Percentiles rank a stretch among this genome's conserved stretches.
Conservation (phyloP, 225 moss, liverwort and hornwort genomes). For the Asterella californica region DNA sequence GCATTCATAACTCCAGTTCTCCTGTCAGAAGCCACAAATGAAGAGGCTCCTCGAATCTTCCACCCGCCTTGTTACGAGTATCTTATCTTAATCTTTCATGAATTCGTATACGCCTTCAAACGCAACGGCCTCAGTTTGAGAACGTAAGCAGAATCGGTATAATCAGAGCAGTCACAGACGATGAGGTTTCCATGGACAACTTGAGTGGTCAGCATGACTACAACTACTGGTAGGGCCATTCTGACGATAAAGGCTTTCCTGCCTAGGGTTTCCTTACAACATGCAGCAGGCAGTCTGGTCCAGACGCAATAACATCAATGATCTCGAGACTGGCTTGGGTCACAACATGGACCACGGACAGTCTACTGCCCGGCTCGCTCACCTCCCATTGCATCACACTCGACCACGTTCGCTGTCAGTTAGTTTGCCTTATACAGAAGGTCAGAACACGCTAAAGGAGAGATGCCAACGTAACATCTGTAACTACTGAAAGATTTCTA, state of each 20-base stretch:
- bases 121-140: neutral
- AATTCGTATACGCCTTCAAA: neutral
- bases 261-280: too few species aligned
- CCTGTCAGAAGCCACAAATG: neutral
- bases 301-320: neutral
- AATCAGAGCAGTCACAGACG: neutral
- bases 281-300: neutral
- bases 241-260: neutral
- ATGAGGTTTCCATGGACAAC: neutral
- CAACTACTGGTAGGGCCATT: neutral
- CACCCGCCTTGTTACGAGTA: neutral
- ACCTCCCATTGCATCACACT: neutral
- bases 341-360: neutral
- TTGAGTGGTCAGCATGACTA: neutral
- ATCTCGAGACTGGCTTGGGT: neutral
- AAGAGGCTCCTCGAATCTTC: neutral
- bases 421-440: neutral
- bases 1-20: slow-evolving; percentile 76
- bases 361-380: neutral
- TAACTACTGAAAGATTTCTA: neutral
- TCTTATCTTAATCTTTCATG: neutral
- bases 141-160: neutral
- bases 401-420: neutral
- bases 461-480: neutral
- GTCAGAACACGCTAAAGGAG: neutral